Base-by-base conservation (phyloP, 495 filamentous ascomycete genomes). In the Penicillium simplicissimum region DNA sequence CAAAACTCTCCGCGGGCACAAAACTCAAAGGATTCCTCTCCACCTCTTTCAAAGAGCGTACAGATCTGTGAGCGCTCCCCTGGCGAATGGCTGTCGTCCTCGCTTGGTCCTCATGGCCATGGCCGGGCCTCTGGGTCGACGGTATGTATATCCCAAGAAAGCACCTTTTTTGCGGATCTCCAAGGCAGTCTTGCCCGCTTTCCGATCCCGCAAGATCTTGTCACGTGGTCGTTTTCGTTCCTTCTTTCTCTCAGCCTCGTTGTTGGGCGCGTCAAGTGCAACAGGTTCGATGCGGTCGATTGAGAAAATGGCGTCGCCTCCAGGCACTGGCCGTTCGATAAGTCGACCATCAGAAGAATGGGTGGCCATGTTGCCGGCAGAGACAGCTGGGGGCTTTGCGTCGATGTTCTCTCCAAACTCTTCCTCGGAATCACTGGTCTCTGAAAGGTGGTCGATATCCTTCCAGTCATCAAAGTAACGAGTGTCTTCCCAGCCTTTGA, bases 101-200 rank as follows among this genome's bases (percentile, higher is more conserved):
- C 74, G 63, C 13, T 76, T 72, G 10, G 59, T 56, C n/a, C 57
- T 65, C 8, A 82, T 58, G 2, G 76, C 73, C 58, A 76, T 55
- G 35, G 62, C 63, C 17, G 75, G 63, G 7, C 69, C 68, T 60
- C 79, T 81, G 5, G 87, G 87, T 54, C 86, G 78, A 15, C 86
- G 84, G 72, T 92, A 97, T 13, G 90, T 92, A 72, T 98, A 98
- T n/a, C 94, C 93, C 55, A 93, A 71, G 74, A 97, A 97, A 2
- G 91, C 91, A 10, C 83, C 88, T 74, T 78, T 84, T 71, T 92
- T 93, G 60, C 94, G 83, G 57, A 93, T 81, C 57, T 93, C 89
- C 65, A 98, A 74, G 1, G 86, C 91, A 19, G 81, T 82, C 55
- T 76, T 79, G 11, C 82, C 85, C 3, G 87, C 80, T 14, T 79